Evolutionary conservation across 257 asterid genomes (phyloP).

Genomic region (Nemophila menziesii): DNA sequence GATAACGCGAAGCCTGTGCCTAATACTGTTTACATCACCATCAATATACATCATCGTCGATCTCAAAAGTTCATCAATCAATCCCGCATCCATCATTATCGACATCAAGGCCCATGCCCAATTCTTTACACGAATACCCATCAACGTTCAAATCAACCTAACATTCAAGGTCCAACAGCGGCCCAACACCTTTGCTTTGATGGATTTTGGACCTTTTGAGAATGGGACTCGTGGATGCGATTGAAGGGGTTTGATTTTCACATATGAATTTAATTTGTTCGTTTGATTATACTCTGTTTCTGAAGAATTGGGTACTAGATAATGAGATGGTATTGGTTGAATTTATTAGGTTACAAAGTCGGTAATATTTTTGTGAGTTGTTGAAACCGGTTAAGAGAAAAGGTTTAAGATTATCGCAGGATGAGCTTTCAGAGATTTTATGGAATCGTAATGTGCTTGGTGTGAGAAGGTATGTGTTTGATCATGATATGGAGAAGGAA

Average conservation of each 20-base stretch:
- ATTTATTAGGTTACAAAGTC: conserved; percentile 61
- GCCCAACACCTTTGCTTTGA: too few species aligned
- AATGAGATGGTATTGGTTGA: conserved; percentile 67
- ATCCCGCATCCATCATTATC: too few species aligned
- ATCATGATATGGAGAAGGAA: conserved; percentile 18
- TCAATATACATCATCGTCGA: too few species aligned
- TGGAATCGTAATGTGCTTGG: conserved; percentile 80
- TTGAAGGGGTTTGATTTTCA: conserved; percentile 84
- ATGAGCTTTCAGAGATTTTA: conserved; percentile 60
- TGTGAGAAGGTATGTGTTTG: conserved; percentile 27
- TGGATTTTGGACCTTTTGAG: conserved; percentile 86
- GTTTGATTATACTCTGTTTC: conserved; percentile 82
- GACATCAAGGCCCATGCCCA: too few species aligned
- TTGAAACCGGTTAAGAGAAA: conserved; percentile 45
- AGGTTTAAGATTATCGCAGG: conserved; percentile 58
- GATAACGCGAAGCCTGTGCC: too few species aligned
- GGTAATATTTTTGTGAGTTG: conserved; percentile 57
- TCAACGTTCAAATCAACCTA: too few species aligned
- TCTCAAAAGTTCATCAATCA: too few species aligned
- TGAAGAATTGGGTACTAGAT: conserved; percentile 76
- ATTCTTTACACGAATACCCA: too few species aligned
- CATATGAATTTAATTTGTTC: conserved; percentile 65
- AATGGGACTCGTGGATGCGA: conserved; percentile 81
- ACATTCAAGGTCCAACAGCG: too few species aligned
- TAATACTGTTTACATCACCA: too few species aligned